phyloP scores from a whole-genome alignment of 1,284 basidiomycete genomes.

The Rhodotorula sp. region DNA sequence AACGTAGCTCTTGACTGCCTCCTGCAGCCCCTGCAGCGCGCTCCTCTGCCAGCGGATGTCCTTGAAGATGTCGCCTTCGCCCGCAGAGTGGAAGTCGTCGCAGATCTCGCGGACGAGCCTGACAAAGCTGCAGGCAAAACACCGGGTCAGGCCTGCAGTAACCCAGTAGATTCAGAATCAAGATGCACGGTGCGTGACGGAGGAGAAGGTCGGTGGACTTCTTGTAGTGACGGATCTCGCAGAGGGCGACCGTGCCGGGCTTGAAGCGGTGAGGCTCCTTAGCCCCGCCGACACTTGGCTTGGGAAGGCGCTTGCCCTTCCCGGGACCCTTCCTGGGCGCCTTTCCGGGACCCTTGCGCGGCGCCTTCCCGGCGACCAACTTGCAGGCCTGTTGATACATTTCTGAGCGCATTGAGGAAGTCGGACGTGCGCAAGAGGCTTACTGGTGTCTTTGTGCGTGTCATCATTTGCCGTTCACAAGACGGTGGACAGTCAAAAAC shows the following conservation, averaged over 20 bases:
- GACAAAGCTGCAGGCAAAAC: slow-evolving; percentile 52
- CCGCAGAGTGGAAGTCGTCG: no score
- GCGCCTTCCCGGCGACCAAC: slow-evolving; percentile 36
- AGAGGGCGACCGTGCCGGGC: slow-evolving; percentile 56
- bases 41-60: slow-evolving; percentile 60
- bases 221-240: slow-evolving; percentile 6
- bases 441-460: no score
- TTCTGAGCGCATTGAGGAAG: no score
- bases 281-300: no score
- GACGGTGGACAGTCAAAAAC: no score
- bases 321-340: no score
- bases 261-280: slow-evolving; percentile 61
- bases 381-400: neutral
- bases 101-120: slow-evolving; percentile 58
- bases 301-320: no score
- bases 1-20: slow-evolving; percentile 70
- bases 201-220: neutral
- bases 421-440: no score
- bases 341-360: no score
- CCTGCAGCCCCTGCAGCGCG: slow-evolving; percentile 65
- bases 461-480: no score
- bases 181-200: slow-evolving; percentile 56
- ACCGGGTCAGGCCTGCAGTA: no score
- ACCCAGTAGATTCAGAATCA: no score
- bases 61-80: slow-evolving; percentile 61